phyloP scores from a whole-genome alignment of 2,329 filamentous ascomycete genomes.

The Ophiostoma himal-ulmi region DNA sequence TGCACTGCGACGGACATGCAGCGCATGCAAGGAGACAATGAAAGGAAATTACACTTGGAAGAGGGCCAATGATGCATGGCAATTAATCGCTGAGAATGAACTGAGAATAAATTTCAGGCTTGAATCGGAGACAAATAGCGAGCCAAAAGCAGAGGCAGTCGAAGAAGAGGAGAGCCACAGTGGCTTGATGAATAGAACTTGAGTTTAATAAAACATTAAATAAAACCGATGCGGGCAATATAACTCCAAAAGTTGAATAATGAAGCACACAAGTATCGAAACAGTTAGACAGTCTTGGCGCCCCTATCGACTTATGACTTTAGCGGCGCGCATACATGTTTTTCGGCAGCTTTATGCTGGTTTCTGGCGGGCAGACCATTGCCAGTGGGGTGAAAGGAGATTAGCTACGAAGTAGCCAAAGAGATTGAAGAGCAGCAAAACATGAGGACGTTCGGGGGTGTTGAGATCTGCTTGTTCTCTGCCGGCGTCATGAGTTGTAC shows the following conservation, averaged over 20 bases:
- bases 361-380: not conserved
- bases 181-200: not conserved
- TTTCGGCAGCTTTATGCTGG: not conserved
- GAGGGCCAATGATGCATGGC: no score
- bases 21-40: not conserved
- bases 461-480: not conserved
- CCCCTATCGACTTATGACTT: not conserved
- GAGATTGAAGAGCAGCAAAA: not conserved
- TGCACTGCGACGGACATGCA: not conserved
- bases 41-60: not conserved
- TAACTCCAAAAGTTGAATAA: not conserved
- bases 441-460: not conserved
- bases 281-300: not conserved
- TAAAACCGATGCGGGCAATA: slow-evolving; percentile 2
- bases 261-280: not conserved
- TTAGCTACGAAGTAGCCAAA: not conserved
- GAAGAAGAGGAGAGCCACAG: no score
- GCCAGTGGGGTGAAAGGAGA: not conserved
- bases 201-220: not conserved
- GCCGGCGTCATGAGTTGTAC: not conserved
- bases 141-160: not conserved
- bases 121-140: not conserved
- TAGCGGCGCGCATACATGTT: not conserved
- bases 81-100: no score
- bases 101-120: not conserved